Conservation (phyloP, 2,329 filamentous ascomycete species). For the Colletotrichum gloeosporioides region DNA sequence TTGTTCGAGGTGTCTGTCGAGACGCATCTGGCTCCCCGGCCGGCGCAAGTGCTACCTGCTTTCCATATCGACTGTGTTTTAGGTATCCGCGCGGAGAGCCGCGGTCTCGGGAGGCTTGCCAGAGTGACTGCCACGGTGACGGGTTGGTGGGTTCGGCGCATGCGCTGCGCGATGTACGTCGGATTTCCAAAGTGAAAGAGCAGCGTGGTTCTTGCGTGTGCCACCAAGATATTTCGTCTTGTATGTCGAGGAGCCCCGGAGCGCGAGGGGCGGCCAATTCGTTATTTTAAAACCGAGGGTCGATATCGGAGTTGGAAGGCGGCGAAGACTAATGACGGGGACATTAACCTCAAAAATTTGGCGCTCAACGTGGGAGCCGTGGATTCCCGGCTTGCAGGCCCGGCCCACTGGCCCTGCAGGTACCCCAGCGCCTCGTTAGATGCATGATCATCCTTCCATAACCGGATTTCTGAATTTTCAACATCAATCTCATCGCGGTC, state of each 20-base stretch:
- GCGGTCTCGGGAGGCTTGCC: conserved; percentile 43
- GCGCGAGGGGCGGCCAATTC: not conserved
- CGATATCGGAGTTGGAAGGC: conserved; percentile 26
- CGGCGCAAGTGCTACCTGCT: conserved; percentile 40
- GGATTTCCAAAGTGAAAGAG: not conserved
- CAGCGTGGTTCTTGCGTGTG: not conserved
- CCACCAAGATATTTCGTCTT: not conserved
- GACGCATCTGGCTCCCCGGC: conserved; percentile 41
- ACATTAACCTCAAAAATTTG: conserved; percentile 17
- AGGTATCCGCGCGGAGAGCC: conserved; percentile 49
- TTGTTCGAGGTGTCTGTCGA: conserved; percentile 25
- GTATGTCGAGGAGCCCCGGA: not conserved
- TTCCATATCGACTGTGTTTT: conserved; percentile 41
- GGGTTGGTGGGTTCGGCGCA: conserved; percentile 9
- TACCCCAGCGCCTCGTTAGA: conserved; percentile 1
- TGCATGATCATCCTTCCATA: conserved; percentile 11
- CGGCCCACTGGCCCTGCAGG: not conserved
- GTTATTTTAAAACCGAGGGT: not conserved
- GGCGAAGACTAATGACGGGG: conserved; percentile 11
- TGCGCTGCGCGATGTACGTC: not conserved
- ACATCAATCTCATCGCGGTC: not conserved
- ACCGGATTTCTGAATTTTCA: conserved; percentile 20
- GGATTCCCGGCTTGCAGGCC: conserved; percentile 3
- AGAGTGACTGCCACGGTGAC: conserved; percentile 26
- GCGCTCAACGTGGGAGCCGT: conserved; percentile 10